phyloP scores from a whole-genome alignment of 805 yeast species.

The Ogataea corticis region DNA sequence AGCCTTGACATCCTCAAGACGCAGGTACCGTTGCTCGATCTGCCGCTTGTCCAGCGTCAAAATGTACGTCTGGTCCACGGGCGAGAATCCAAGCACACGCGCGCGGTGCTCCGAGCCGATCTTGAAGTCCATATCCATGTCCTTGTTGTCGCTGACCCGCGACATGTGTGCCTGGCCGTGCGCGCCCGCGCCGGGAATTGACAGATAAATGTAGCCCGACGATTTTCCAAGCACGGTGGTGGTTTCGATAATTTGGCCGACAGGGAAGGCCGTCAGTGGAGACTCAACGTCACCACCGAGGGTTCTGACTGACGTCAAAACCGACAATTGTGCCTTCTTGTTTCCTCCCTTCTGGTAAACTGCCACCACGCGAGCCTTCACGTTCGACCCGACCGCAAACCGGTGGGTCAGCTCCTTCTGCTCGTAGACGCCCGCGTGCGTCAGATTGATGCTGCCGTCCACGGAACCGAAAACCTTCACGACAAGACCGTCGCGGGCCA shows the following conservation, averaged over 20 bases:
- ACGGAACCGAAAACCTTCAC: constrained; percentile 74
- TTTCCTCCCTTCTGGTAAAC: constrained; percentile 47
- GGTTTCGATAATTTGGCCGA: constrained; percentile 67
- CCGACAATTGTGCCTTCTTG: constrained; percentile 64
- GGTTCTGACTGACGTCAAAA: constrained; percentile 53
- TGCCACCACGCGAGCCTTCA: constrained; percentile 72
- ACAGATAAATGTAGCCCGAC: constrained; percentile 53
- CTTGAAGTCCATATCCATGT: constrained; percentile 49
- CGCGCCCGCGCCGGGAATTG: constrained; percentile 51
- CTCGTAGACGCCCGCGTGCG: constrained; percentile 58
- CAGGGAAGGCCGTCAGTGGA: constrained; percentile 66
- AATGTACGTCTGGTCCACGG: constrained; percentile 63
- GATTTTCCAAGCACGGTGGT: constrained; percentile 65
- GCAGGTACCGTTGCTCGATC: constrained; percentile 64
- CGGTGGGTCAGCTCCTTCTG: constrained; percentile 54
- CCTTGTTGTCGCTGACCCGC: constrained; percentile 52
- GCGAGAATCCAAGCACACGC: constrained; percentile 71
- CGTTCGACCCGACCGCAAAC: constrained; percentile 63
- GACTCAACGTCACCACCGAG: constrained; percentile 35
- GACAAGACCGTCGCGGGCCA: constrained; percentile 61
- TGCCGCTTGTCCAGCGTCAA: constrained; percentile 69
- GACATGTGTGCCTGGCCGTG: constrained; percentile 81
- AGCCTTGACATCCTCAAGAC: constrained; percentile 68
- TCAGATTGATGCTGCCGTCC: constrained; percentile 65
- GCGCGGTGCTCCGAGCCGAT: constrained; percentile 72